Percentiles rank a stretch among this genome's conserved stretches.
Evolutionary conservation across 371 early-diverging fungal species (phyloP).

Genomic region (Rhizopus arrhizus): DNA sequence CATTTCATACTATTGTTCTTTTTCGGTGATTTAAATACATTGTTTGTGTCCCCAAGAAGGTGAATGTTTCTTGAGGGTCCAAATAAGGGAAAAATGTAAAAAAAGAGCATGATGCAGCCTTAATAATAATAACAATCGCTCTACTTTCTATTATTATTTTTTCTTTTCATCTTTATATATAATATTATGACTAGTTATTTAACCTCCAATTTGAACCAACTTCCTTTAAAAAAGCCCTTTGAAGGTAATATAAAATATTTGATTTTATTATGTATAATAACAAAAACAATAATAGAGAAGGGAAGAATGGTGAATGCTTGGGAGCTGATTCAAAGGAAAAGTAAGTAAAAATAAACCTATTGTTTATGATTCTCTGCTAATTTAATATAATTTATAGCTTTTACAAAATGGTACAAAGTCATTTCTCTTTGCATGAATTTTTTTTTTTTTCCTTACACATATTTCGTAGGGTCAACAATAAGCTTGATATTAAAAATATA

Average conservation of each 20-base stretch:
- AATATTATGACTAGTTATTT: constrained; percentile 7
- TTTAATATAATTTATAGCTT: constrained; percentile 49
- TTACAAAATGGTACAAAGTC: constrained; percentile 72
- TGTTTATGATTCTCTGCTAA: not conserved
- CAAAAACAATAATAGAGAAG: constrained; percentile 12
- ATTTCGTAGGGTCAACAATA: constrained; percentile 89
- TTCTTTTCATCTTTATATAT: not conserved
- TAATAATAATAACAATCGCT: not conserved
- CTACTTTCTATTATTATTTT: not conserved
- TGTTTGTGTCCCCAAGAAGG: not conserved
- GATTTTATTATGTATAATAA: not conserved
- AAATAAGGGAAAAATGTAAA: constrained; percentile 8
- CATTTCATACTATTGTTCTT: no score
- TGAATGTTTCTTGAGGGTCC: constrained; percentile 6
- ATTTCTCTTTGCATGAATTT: not conserved
- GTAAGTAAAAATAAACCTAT: constrained; percentile 49
- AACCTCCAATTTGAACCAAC: constrained; percentile 11
- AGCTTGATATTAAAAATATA: constrained; percentile 68
- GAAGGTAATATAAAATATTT: constrained; percentile 11
- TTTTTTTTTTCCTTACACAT: constrained; percentile 2
- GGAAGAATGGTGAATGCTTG: constrained; percentile 74
- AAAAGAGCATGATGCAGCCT: not conserved
- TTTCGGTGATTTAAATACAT: not conserved
- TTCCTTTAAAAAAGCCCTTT: constrained; percentile 15
- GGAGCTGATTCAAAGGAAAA: constrained; percentile 88